Conservation (phyloP, 2,329 filamentous ascomycete genomes). For the Pestalotiopsis sp. region DNA sequence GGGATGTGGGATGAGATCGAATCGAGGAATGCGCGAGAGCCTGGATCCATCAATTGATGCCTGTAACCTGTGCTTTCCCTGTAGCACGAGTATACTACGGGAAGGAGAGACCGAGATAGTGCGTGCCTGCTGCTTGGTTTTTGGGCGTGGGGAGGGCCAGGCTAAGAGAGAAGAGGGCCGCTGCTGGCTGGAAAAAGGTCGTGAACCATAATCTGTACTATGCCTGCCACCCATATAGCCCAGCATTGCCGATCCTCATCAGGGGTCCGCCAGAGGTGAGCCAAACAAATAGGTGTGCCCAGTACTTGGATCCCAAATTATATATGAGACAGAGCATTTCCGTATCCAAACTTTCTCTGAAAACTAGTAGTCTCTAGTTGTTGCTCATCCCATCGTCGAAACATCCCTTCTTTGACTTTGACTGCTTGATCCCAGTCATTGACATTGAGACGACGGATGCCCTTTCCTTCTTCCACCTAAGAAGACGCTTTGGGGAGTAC, state of each 20-base stretch:
- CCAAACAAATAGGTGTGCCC: background rate
- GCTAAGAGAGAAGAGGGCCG: background rate
- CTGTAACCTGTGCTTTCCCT: too few species aligned
- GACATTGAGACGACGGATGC: background rate
- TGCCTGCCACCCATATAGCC: background rate
- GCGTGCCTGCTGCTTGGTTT: background rate
- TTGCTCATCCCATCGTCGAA: background rate
- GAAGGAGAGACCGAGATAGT: conserved; percentile 8
- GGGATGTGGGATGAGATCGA: too few species aligned
- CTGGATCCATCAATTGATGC: too few species aligned
- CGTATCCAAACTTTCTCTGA: background rate
- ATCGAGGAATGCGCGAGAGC: too few species aligned
- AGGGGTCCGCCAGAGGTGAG: background rate
- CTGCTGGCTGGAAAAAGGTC: background rate
- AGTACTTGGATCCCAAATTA: background rate
- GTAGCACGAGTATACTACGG: background rate
- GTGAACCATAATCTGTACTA: conserved; percentile 4
- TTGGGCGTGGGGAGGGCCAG: background rate
- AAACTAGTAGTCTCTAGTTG: background rate
- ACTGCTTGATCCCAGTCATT: background rate
- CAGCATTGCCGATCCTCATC: background rate
- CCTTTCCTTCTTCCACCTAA: background rate
- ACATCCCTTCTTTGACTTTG: background rate
- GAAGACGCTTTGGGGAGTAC: conserved; percentile 3
- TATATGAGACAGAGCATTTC: background rate